A percentile compares a stretch with the other conserved stretches of the same genome.
Conservation (phyloP, 176 grass and related monocot genomes). For the Aegilops speltoides region DNA sequence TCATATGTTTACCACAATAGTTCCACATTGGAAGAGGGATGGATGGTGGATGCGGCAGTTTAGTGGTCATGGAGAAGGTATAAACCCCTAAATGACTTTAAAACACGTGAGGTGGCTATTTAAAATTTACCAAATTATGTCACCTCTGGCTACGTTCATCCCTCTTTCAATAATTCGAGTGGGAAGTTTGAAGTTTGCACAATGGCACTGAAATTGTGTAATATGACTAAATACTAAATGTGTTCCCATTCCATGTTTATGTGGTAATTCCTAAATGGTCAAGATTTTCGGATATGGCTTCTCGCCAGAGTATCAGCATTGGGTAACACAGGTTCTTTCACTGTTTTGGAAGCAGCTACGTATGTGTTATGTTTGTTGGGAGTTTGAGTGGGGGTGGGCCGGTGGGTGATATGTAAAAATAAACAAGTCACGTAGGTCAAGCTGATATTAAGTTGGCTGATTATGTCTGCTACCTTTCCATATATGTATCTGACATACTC, state of each 20-base stretch:
- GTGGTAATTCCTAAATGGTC: background rate
- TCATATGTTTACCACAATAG: background rate
- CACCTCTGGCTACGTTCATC: background rate
- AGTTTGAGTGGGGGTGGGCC: background rate
- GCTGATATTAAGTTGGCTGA: background rate
- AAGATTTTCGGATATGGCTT: background rate
- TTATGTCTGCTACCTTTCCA: constrained; percentile 15
- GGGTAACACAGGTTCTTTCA: background rate
- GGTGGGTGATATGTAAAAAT: background rate
- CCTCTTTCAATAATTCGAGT: background rate
- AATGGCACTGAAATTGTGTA: background rate
- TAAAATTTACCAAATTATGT: background rate
- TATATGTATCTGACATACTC: background rate
- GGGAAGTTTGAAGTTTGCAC: background rate
- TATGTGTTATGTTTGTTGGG: background rate
- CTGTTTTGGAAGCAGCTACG: background rate
- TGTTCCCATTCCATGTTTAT: background rate
- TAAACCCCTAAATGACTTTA: background rate
- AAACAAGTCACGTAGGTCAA: background rate
- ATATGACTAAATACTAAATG: background rate
- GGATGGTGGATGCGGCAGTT: background rate
- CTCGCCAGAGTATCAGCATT: background rate
- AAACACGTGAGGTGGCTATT: background rate
- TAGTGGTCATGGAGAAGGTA: background rate
- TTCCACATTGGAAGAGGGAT: background rate